Evolutionary conservation across 2,329 filamentous ascomycete genomes (phyloP).

Genomic region (Clathrospora elynae): DNA sequence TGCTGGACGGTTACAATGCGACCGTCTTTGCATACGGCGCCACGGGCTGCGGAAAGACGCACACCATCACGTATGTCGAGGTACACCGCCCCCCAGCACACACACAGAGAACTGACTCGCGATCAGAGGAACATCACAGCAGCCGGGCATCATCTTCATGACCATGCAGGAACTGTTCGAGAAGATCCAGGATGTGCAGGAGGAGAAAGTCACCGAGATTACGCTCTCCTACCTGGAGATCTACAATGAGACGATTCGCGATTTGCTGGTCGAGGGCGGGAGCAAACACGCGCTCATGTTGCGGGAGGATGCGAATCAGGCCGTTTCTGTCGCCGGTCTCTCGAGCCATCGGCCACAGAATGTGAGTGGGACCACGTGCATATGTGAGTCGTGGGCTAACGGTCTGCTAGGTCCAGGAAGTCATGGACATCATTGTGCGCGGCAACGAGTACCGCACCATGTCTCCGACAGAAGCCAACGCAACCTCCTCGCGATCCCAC

Average conservation of each 20-base stretch:
- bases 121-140: slow-evolving; percentile 74
- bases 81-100: not conserved
- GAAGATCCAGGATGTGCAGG: slow-evolving; percentile 82
- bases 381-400: slow-evolving; percentile 26
- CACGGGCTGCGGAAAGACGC: slow-evolving; percentile 97
- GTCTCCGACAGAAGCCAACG: slow-evolving; percentile 95
- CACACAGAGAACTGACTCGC: slow-evolving; percentile 21
- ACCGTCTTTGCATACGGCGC: slow-evolving; percentile 98
- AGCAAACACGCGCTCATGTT: slow-evolving; percentile 87
- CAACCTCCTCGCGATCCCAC: slow-evolving; percentile 94
- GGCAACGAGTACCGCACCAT: slow-evolving; percentile 95
- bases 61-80: slow-evolving; percentile 71
- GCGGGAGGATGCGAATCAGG: slow-evolving; percentile 90
- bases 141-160: slow-evolving; percentile 96
- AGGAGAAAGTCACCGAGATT: slow-evolving; percentile 87
- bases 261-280: slow-evolving; percentile 83
- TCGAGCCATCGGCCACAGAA: slow-evolving; percentile 90
- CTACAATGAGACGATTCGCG: slow-evolving; percentile 98
- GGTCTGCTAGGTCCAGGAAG: slow-evolving; percentile 66
- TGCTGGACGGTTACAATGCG: slow-evolving; percentile 96
- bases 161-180: slow-evolving; percentile 99
- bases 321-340: slow-evolving; percentile 86
- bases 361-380: slow-evolving; percentile 59
- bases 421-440: slow-evolving; percentile 98
- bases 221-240: slow-evolving; percentile 96